Base-by-base conservation (phyloP, 768 basidiomycete species). In the Steccherinum ochraceum region DNA sequence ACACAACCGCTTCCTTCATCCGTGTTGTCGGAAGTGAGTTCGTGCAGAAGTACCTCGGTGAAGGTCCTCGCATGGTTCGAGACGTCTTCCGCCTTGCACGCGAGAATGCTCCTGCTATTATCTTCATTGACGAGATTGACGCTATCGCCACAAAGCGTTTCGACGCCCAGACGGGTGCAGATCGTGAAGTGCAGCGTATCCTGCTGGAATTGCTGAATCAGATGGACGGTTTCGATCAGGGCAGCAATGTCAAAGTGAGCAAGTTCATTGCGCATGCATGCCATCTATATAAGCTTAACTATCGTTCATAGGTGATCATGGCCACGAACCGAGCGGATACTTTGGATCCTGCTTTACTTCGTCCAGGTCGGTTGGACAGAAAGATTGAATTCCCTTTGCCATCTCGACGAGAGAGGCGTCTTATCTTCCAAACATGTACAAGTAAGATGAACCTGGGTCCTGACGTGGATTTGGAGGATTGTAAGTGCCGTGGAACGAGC, bases 171-270 rank as follows among this genome's bases (percentile, higher is more conserved):
- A 98, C 96, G 0, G 96, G 96, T 62, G 96, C 96, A 10, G 96
- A 99, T 71, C 80, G 96, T 53, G 96, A 99, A 72, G 96, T 99
- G 3, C 96, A 99, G 69, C 91, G 96, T 69, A 98, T 99, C 63
- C 68, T 99, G 56, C 82, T 99, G 12, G 96, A 99, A 68, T 73
- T 99, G 50, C 76, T 99, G 53, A 98, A 95, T 65, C 96, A 99
- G 64, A 99, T 99, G 96, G 96, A 99, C 61, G 96, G 96, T 56
- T 99, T 99, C 69, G 96, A 99, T 69, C 96, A 99, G 68, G 89
- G 89, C 3, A 93, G 92, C 65, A 98, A 94, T 60, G 96, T 99
- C 64, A 98, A 99, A 84, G 94, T 90, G 62, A 41, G 71, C 51
- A n/a, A n/a, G n/a, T n/a, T n/a, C n/a, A n/a, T n/a, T n/a, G n/a